Evolutionary conservation across 345 rosid genomes (phyloP), one percentile per base, ranked within the genome.

Genomic region (Salix arbutifolia): DNA sequence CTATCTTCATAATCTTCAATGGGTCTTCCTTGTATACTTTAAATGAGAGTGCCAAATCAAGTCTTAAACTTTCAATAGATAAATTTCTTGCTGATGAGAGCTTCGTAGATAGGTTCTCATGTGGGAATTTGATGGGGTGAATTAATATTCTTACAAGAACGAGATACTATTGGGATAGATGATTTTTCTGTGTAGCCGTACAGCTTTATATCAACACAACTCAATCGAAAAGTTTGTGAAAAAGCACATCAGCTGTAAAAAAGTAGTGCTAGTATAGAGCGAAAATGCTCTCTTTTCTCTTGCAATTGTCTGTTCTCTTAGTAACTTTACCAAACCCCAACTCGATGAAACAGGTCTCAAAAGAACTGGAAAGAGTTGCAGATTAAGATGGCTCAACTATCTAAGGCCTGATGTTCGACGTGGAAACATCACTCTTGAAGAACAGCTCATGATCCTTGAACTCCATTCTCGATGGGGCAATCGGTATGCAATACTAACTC

Each of bases 391-490:
- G 84, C 79, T 82, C 10, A 82, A 82, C 70, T 82, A 82, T 71
- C 75, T 82, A 17, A 76, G 84, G 13, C 84, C 84, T n/a, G 81
- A 78, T 46, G 84, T 82, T 75, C 78, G 81, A 65, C 84, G 84
- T 71, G 84, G 84, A 66, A 82, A 82, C 65, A 82, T 82, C 69
- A 82, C 84, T 10, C 78, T 82, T 19, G 79, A 82, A 71, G 84
- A 82, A 65, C 84, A 82, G 23, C 84, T 82, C 61, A 74, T 78
- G 84, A 82, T 82, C 58, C 84, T 82, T 18, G 84, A 82, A 17
- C 84, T 82, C 66, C 84, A 82, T 78, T 78, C 79, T 35, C 73
- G 81, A 38, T 82, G 84, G 84, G 84, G 84, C 46, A 82, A 82
- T 52, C 56, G 84, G 84, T 80, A 80, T 7, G 1, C 19, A 58